Percentiles rank a stretch among this genome's conserved stretches.
Conservation (phyloP, 2,329 filamentous ascomycete genomes). For the Akanthomyces lecanii region DNA sequence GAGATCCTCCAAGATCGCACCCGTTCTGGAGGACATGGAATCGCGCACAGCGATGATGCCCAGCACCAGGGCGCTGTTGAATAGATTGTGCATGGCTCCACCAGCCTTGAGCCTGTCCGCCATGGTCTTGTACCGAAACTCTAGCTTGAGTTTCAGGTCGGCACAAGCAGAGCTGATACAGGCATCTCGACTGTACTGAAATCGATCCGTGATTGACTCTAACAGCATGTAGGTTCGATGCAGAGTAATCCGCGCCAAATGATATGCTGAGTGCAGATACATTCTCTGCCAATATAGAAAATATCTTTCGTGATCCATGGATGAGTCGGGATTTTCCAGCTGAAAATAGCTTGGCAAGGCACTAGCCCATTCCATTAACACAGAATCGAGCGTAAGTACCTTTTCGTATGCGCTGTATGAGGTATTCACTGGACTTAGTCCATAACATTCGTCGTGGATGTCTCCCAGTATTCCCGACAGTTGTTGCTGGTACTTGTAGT, state of each 20-base stretch:
- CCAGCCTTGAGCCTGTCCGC: constrained; percentile 33
- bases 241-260: constrained; percentile 38
- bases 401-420: constrained; percentile 31
- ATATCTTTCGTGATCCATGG: constrained; percentile 26
- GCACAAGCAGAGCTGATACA: constrained; percentile 39
- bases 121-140: constrained; percentile 28
- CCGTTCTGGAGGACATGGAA: constrained; percentile 21
- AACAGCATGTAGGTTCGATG: constrained; percentile 37
- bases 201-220: constrained; percentile 38
- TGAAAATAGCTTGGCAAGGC: constrained; percentile 32
- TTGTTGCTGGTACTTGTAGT: constrained; percentile 27
- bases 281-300: constrained; percentile 36
- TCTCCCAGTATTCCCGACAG: constrained; percentile 34
- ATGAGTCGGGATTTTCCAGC: constrained; percentile 29
- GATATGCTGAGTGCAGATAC: constrained; percentile 36
- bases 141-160: constrained; percentile 34
- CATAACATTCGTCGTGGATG: constrained; percentile 38
- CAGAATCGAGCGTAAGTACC: constrained; percentile 32
- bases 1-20: constrained; percentile 30
- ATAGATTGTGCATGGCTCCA: constrained; percentile 24
- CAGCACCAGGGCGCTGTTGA: constrained; percentile 38
- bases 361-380: constrained; percentile 31
- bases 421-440: constrained; percentile 27
- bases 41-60: constrained; percentile 30
- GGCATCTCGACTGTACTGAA: constrained; percentile 35